phyloP scores from a whole-genome alignment of 176 grass and related monocot genomes.

The Phyllostachys edulis region DNA sequence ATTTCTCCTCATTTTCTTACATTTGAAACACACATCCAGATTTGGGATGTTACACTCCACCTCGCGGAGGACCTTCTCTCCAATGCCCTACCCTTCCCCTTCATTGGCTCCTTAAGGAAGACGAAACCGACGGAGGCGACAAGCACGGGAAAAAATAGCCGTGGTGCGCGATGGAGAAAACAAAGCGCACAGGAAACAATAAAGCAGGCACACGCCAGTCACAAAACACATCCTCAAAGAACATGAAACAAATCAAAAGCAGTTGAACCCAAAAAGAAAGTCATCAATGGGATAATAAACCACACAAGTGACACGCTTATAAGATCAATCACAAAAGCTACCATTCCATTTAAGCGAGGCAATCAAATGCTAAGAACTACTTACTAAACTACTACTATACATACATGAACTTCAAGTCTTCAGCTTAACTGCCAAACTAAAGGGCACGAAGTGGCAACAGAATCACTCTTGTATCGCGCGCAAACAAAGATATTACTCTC shows the following conservation, averaged over 20 bases:
- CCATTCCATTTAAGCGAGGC: background rate
- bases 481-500: background rate
- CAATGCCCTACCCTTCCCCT: conserved; percentile 40
- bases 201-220: too few relatives aligned
- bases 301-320: background rate
- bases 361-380: background rate
- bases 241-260: too few relatives aligned
- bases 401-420: background rate
- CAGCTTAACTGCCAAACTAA: background rate
- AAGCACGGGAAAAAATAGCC: too few relatives aligned
- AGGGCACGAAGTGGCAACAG: background rate
- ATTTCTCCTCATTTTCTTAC: too few relatives aligned
- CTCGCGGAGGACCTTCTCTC: conserved; percentile 56
- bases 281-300: background rate
- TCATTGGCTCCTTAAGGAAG: conserved; percentile 37
- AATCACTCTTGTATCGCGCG: background rate
- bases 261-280: too few relatives aligned
- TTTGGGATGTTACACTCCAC: too few relatives aligned
- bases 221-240: too few relatives aligned
- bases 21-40: too few relatives aligned
- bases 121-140: too few relatives aligned
- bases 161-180: too few relatives aligned
- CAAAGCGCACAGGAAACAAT: too few relatives aligned
- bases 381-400: background rate
- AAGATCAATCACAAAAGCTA: background rate